Base-by-base conservation (phyloP, 768 basidiomycete genomes). In the Postia placenta region DNA sequence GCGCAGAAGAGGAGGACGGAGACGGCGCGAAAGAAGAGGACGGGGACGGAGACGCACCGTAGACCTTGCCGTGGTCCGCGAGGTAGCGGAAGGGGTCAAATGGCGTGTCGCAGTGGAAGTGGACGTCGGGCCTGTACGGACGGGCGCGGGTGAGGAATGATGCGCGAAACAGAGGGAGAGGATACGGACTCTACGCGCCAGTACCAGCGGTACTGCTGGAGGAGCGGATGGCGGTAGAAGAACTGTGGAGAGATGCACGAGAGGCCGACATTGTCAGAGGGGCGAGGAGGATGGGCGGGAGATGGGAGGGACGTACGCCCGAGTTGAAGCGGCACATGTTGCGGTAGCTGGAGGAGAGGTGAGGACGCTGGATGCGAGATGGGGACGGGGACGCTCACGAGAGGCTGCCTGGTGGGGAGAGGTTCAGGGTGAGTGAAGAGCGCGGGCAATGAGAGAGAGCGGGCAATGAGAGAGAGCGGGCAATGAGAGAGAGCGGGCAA, bases 241-340 rank as follows among this genome's bases (percentile, higher is more conserved):
- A 64, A 64, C 60, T 62, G 30, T 7, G 22, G 23, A 12, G 20
- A 41, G 20, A 46, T 37, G 30, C n/a, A 45, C 4, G 27, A 38
- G 42, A 41, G 15, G 28, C 27, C 26, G 30, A 42, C 20, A 42
- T 25, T 26, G 20, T 23, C 33, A 20, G 43, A n/a, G 19, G 11
- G 22, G 9, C 7, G 2, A 11, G 36, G 20, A 2, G 2, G 12
- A 28, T 11, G 33, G 19, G 44, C 5, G 36, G 14, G 14, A 36
- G 22, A 25, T 11, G 17, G 12, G 20, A 22, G 4, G 30, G 12
- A 62, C 76, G 52, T 55, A 81, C 81, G 2, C 81, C 84, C 1
- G 81, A 85, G 62, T 85, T 83, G 64, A 78, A 87, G 27, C 84
- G 72, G 61, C 85, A 87, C 85, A 87, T 87, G 49, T 86, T 83